These are phyloP conservation scores for Rhizopus microsporus DNA, from an alignment of 371 early-diverging fungal species.

Conservation along the genomic window DNA sequence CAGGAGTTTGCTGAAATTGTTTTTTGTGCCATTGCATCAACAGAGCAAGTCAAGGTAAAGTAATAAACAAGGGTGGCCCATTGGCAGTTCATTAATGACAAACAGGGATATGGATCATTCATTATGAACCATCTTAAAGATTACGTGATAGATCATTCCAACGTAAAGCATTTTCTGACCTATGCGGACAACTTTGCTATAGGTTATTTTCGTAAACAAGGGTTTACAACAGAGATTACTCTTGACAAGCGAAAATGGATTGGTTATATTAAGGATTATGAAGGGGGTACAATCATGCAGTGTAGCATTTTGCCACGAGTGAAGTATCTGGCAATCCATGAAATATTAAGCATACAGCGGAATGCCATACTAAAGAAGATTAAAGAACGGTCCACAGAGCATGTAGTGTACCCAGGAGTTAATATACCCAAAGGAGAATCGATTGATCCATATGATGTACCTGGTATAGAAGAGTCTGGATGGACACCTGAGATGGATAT, in stretches of 20 bases:
- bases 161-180: constrained; percentile 90
- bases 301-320: constrained; percentile 53
- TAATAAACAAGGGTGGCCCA: constrained; percentile 45
- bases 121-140: constrained; percentile 96
- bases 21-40: constrained; percentile 97
- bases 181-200: constrained; percentile 99
- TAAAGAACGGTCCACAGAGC: constrained; percentile 69
- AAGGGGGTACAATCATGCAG: constrained; percentile 99
- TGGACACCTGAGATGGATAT: constrained; percentile 91
- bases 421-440: constrained; percentile 55
- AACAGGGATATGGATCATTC: constrained; percentile 88
- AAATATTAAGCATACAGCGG: constrained; percentile 68
- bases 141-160: constrained; percentile 71
- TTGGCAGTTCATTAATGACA: constrained; percentile 19
- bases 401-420: constrained; percentile 80
- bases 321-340: constrained; percentile 55
- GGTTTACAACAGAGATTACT: constrained; percentile 96
- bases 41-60: constrained; percentile 87
- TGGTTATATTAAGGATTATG: constrained; percentile 99
- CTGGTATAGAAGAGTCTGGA: constrained; percentile 88
- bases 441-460: constrained; percentile 64
- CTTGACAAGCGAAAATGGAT: constrained; percentile 95
- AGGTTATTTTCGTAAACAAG: constrained; percentile 99
- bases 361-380: constrained; percentile 85
- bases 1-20: constrained; percentile 99